Conservation (phyloP, 2,329 filamentous ascomycete genomes). For the Fusarium tricinctum region DNA sequence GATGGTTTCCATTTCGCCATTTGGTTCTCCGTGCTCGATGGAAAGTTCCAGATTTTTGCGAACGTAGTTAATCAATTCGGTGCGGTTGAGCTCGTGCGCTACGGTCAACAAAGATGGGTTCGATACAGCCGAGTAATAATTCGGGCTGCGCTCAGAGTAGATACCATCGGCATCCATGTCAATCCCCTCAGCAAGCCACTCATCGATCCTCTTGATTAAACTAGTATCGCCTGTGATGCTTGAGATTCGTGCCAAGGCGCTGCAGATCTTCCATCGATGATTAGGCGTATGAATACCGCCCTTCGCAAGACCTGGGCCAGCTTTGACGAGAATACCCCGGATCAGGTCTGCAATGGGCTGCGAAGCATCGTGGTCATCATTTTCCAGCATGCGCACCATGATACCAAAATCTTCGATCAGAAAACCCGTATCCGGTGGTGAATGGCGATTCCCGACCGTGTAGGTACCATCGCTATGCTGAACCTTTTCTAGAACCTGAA, state of each 20-base stretch:
- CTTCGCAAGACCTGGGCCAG: conserved; percentile 15
- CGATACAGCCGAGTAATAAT: conserved; percentile 24
- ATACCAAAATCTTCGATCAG: conserved; percentile 27
- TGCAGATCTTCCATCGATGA: conserved; percentile 30
- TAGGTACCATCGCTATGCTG: conserved; percentile 23
- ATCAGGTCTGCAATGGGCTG: conserved; percentile 1
- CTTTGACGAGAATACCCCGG: conserved; percentile 20
- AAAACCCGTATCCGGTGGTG: conserved; percentile 24
- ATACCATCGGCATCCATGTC: conserved; percentile 28
- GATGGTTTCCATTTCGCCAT: conserved; percentile 19
- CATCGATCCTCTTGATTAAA: conserved; percentile 11
- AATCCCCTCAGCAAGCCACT: conserved; percentile 26
- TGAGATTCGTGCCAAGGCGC: conserved; percentile 23
- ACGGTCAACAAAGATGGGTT: conserved; percentile 17
- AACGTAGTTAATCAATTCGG: conserved; percentile 1
- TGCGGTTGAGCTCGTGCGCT: conserved; percentile 20
- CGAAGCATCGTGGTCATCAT: conserved; percentile 10
- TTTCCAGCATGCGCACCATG: conserved; percentile 26
- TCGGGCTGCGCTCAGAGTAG: conserved; percentile 23
- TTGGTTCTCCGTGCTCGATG: conserved; percentile 21
- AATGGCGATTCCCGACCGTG: conserved; percentile 24
- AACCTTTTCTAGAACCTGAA: not conserved
- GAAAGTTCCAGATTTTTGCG: conserved; percentile 25
- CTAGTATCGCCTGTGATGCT: conserved; percentile 1
- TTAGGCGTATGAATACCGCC: conserved; percentile 23